Base-by-base conservation (phyloP, 768 basidiomycete genomes). In the Mrakia gelida region DNA sequence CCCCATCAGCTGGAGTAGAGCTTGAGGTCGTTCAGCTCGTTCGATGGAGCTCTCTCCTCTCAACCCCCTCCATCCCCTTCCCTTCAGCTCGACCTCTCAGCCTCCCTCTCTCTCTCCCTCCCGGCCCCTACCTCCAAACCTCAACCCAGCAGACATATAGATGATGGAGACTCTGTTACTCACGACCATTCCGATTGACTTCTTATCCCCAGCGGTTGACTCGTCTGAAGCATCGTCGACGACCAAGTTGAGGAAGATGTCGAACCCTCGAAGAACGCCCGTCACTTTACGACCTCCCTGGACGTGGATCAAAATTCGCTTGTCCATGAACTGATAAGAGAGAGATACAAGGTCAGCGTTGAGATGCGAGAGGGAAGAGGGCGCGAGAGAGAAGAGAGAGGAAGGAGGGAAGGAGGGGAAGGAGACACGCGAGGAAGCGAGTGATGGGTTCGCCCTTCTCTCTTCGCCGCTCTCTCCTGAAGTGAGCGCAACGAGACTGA, bases 201-300 rank as follows among this genome's bases (percentile, higher is more conserved):
- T 90, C 84, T 94, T 94, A 86, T 95, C 92, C 7, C 92, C 94
- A 21, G 92, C 91, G 7, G 89, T 90, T 0, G 91, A 90, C 87
- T 98, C 97, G 85, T 99, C 97, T 81, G 91, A 84, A 15, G 94
- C 93, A 83, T 98, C 93, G 84, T 98, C 97, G 84, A 99, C 90
- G 81, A 98, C 97, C 56, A 99, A 88, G 85, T 99, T 99, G 84
- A 99, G 87, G 88, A 99, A 99, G 80, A 99, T 91, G 87, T 99
- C 97, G 85, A 97, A 99, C 73, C 97, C 97, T 80, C 97, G 91
- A 72, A 99, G 86, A 21, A 90, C 91, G 75, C 97, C 97, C 86
- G 93, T 94, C 82, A 99, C 93, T 89, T 93, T 94, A 82, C 96
- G 91, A 75, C 94, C 94, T 23, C 85, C 85, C 71, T 83, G 81